Percentiles rank a stretch among this genome's conserved stretches.
phyloP scores from a whole-genome alignment of 2,329 filamentous ascomycete genomes.

The Trichoderma sp. region DNA sequence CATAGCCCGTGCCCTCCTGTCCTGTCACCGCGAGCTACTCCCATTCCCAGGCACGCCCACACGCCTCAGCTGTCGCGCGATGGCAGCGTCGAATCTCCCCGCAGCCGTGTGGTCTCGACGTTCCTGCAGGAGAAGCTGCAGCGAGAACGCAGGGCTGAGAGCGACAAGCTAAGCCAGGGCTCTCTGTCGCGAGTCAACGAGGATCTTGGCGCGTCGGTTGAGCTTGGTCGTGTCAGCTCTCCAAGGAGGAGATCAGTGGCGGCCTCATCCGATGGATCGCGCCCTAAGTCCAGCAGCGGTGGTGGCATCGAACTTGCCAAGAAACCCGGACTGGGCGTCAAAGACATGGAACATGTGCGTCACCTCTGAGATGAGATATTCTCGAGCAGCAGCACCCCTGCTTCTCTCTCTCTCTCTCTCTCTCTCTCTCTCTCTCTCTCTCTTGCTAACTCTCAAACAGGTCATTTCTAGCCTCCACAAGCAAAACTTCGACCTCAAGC shows the following conservation, averaged over 20 bases:
- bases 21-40: conserved; percentile 36
- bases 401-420: background rate
- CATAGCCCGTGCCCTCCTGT: conserved; percentile 36
- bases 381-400: background rate
- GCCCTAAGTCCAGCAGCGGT: conserved; percentile 43
- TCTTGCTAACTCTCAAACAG: conserved; percentile 33
- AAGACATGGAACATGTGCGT: conserved; percentile 65
- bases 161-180: conserved; percentile 38
- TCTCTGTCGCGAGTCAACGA: conserved; percentile 34
- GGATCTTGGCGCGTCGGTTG: conserved; percentile 39
- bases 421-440: background rate
- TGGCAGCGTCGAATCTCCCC: conserved; percentile 39
- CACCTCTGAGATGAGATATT: background rate
- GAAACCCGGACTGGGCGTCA: conserved; percentile 57
- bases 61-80: conserved; percentile 43
- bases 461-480: conserved; percentile 67
- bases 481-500: conserved; percentile 73
- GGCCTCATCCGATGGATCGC: conserved; percentile 32
- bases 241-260: conserved; percentile 39
- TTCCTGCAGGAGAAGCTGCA: conserved; percentile 56
- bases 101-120: conserved; percentile 44
- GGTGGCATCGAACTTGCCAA: conserved; percentile 38
- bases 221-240: conserved; percentile 36
- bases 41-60: conserved; percentile 37
- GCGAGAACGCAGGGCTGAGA: conserved; percentile 48